A percentile compares a stretch with the other conserved stretches of the same genome.
Evolutionary conservation across 257 asterid species (phyloP).

Genomic region (Solanum bulbocastanum): DNA sequence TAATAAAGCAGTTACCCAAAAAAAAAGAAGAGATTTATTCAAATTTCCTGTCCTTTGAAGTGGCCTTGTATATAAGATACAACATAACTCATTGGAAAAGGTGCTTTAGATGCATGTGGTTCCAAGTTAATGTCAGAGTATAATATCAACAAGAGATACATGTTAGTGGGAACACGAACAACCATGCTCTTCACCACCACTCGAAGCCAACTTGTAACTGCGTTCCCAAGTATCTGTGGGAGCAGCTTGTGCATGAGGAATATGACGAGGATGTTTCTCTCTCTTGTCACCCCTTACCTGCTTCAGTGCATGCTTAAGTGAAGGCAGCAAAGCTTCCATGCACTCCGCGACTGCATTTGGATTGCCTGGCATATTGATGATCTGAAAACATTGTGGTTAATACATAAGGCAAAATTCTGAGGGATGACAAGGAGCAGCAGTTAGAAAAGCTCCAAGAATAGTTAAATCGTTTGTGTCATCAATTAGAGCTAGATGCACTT

Average conservation of each 20-base stretch:
- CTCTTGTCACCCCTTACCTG: constrained; percentile 52
- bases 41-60: neutral
- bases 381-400: constrained; percentile 24
- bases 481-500: neutral
- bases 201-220: constrained; percentile 20
- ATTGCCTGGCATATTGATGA: constrained; percentile 97
- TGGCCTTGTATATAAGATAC: neutral
- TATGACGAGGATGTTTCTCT: constrained; percentile 39
- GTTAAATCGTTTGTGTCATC: neutral
- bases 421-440: neutral
- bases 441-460: neutral
- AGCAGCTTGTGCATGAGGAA: constrained; percentile 34
- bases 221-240: constrained; percentile 31
- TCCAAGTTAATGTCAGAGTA: neutral
- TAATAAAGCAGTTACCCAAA: neutral
- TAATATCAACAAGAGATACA: neutral
- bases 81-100: neutral
- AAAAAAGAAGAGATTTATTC: neutral
- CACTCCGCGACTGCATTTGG: constrained; percentile 96
- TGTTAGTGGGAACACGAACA: constrained; percentile 32
- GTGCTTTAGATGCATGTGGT: neutral
- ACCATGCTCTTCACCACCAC: constrained; percentile 6
- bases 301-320: constrained; percentile 89
- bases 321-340: constrained; percentile 82
- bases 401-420: neutral